These are phyloP conservation scores for Metschnikowia matae DNA, from an alignment of 805 yeast species.

Conservation along the genomic window DNA sequence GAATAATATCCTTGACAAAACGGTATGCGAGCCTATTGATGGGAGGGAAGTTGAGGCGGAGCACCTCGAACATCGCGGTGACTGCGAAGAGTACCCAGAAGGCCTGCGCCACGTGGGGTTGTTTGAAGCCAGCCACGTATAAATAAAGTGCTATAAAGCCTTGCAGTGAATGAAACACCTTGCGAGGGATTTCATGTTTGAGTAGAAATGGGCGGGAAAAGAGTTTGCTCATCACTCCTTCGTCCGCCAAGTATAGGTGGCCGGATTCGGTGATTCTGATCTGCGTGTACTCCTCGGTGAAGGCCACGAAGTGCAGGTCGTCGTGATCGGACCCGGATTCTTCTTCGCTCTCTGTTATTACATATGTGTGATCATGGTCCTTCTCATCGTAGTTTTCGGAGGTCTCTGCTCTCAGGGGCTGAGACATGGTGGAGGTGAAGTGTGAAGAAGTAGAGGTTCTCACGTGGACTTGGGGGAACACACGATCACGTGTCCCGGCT, in stretches of 20 bases:
- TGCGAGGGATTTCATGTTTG: constrained; percentile 87
- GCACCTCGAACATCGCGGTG: constrained; percentile 59
- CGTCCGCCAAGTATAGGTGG: constrained; percentile 5
- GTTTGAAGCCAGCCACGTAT: constrained; percentile 59
- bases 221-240: constrained; percentile 3
- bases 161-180: constrained; percentile 81
- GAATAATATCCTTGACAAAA: constrained; percentile 74
- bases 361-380: constrained; percentile 38
- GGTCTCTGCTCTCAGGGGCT: background rate
- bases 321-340: background rate
- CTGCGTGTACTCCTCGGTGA: background rate
- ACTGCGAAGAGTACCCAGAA: constrained; percentile 51
- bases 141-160: constrained; percentile 77
- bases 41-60: constrained; percentile 58
- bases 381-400: constrained; percentile 15
- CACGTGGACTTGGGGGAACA: background rate
- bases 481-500: background rate
- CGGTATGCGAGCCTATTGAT: constrained; percentile 67
- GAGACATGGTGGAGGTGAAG: background rate
- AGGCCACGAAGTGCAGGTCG: background rate
- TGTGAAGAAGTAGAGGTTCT: background rate
- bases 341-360: constrained; percentile 13
- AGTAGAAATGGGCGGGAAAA: constrained; percentile 41
- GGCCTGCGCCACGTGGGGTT: constrained; percentile 55
- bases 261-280: background rate